Percentiles rank a stretch among this genome's conserved stretches.
phyloP scores from a whole-genome alignment of 139 green algal genomes.

The Tetradesmus obliquus region DNA sequence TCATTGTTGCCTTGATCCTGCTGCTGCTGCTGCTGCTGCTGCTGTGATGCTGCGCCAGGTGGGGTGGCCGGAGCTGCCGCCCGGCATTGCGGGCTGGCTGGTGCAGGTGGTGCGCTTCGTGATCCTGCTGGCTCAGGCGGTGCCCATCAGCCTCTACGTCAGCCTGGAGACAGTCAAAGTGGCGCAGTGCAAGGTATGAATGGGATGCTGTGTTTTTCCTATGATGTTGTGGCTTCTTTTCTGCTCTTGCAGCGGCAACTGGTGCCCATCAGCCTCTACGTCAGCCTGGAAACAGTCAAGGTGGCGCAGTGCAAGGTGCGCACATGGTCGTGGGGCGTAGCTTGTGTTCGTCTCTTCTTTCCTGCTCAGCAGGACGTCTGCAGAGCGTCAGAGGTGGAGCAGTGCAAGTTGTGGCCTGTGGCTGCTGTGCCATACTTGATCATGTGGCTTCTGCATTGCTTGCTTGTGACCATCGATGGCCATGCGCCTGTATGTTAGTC shows the following conservation, averaged over 20 bases:
- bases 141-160: constrained; percentile 90
- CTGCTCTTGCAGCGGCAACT: constrained; percentile 67
- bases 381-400: constrained; percentile 59
- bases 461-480: constrained; percentile 76
- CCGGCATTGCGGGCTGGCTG: constrained; percentile 25
- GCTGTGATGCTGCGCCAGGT: background rate
- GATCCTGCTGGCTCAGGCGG: constrained; percentile 80
- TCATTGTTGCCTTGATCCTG: no score
- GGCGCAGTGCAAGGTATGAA: constrained; percentile 45
- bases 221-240: background rate
- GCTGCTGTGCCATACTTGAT: background rate
- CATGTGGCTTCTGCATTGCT: constrained; percentile 19
- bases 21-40: background rate
- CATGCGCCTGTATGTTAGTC: constrained; percentile 47
- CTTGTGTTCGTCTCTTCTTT: no score
- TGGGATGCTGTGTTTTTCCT: background rate
- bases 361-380: no score
- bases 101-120: constrained; percentile 69
- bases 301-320: constrained; percentile 40
- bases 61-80: constrained; percentile 38
- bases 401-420: constrained; percentile 27
- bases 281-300: constrained; percentile 85
- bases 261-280: constrained; percentile 86
- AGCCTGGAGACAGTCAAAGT: constrained; percentile 87
- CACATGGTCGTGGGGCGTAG: background rate